Percentiles rank a stretch among this genome's conserved stretches.
Evolutionary conservation across 257 asterid genomes (phyloP).

Genomic region (Handroanthus guayacan): DNA sequence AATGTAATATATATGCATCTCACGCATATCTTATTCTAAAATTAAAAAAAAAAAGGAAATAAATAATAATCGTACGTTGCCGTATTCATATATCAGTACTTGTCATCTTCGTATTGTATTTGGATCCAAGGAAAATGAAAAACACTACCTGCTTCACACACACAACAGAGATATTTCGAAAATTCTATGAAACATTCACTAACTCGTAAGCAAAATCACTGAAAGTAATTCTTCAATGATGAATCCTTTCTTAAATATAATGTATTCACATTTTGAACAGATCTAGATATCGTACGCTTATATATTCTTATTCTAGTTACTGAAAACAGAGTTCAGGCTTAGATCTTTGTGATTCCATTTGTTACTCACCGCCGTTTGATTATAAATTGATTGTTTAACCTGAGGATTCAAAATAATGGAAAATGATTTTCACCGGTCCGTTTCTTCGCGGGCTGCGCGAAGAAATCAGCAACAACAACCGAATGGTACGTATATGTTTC

Average conservation of each 20-base stretch:
- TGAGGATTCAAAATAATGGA: slow-evolving; percentile 48
- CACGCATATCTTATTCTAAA: too few relatives aligned
- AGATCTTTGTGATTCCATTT: slow-evolving; percentile 41
- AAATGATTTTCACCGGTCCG: slow-evolving; percentile 47
- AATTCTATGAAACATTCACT: neutral
- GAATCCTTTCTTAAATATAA: neutral
- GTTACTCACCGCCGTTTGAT: slow-evolving; percentile 16
- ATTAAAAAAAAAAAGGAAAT: too few relatives aligned
- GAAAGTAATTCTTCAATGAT: slow-evolving; percentile 27
- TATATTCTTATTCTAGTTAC: neutral
- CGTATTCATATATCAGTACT: too few relatives aligned
- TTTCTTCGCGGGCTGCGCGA: slow-evolving; percentile 59
- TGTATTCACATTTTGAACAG: slow-evolving; percentile 17
- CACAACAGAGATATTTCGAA: neutral
- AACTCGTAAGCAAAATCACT: neutral
- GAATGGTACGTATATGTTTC: slow-evolving; percentile 42
- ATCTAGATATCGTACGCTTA: slow-evolving; percentile 28
- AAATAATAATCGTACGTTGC: too few relatives aligned
- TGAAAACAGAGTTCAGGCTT: slow-evolving; percentile 25
- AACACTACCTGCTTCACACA: neutral
- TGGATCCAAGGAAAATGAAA: slow-evolving; percentile 24
- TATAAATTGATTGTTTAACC: neutral
- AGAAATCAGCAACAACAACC: slow-evolving; percentile 52
- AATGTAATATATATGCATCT: too few relatives aligned
- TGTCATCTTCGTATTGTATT: slow-evolving; percentile 7